phyloP scores from a whole-genome alignment of 371 early-diverging fungal genomes.

The Mucor sp. region DNA sequence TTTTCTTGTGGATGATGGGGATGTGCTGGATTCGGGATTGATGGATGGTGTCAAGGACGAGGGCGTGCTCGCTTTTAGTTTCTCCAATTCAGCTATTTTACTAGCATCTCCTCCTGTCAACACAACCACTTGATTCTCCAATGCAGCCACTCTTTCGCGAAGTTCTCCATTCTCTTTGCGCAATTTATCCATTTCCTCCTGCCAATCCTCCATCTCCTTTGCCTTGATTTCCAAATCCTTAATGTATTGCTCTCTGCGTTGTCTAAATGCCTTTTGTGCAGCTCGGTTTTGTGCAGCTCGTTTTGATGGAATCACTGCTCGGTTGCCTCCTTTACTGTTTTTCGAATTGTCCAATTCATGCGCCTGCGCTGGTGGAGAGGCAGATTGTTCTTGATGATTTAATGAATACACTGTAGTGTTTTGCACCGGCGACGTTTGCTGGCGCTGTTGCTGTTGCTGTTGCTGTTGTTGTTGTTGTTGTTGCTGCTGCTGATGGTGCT shows the following conservation, averaged over 20 bases:
- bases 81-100: constrained; percentile 3
- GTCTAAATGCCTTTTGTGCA: constrained; percentile 52
- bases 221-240: constrained; percentile 48
- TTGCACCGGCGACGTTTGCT: neutral
- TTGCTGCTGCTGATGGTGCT: neutral
- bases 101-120: constrained; percentile 13
- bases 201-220: constrained; percentile 51
- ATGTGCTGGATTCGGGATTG: neutral
- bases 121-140: constrained; percentile 18
- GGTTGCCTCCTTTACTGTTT: constrained; percentile 6
- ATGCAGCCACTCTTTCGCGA: constrained; percentile 13
- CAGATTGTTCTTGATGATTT: constrained; percentile 2
- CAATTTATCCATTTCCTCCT: constrained; percentile 48
- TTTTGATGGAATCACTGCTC: constrained; percentile 30
- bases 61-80: constrained; percentile 19
- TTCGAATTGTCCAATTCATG: constrained; percentile 14
- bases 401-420: neutral
- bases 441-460: constrained; percentile 6
- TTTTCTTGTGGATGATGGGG: neutral
- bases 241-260: constrained; percentile 49
- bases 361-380: constrained; percentile 17
- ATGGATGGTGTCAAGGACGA: neutral
- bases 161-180: constrained; percentile 42
- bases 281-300: constrained; percentile 48
- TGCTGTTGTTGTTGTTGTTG: neutral